Evolutionary conservation across 352 stramenopile species (phyloP).

Genomic region (Pythium folliculosum): DNA sequence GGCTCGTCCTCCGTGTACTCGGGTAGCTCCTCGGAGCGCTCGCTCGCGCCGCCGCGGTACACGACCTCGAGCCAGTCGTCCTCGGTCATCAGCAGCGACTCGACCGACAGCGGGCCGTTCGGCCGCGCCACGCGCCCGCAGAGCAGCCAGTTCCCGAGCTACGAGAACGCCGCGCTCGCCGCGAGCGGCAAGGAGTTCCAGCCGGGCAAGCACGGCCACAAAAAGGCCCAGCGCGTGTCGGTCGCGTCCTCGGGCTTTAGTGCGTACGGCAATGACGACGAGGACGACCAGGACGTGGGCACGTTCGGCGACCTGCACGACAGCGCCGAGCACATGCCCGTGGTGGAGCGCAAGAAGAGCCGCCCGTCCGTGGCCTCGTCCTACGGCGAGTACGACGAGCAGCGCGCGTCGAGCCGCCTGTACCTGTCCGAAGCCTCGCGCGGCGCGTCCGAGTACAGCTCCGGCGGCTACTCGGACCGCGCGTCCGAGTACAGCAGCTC

Average conservation of each 20-base stretch:
- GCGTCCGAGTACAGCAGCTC: slow-evolving; percentile 13
- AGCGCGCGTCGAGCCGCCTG: slow-evolving; percentile 15
- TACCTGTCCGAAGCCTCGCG: slow-evolving; percentile 17
- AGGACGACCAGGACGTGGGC: neutral
- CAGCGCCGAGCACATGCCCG: neutral
- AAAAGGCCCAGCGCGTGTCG: slow-evolving; percentile 7
- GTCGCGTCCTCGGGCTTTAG: slow-evolving; percentile 15
- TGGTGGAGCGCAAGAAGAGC: no score
- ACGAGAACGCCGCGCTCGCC: slow-evolving; percentile 19
- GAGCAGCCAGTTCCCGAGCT: slow-evolving; percentile 20
- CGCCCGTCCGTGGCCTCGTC: slow-evolving; percentile 3
- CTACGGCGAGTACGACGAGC: slow-evolving; percentile 8
- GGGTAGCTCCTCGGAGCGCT: neutral
- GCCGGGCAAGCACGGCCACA: neutral
- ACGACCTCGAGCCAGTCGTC: slow-evolving; percentile 7
- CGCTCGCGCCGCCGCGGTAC: slow-evolving; percentile 21
- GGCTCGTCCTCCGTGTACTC: slow-evolving; percentile 4
- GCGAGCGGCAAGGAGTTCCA: slow-evolving; percentile 25
- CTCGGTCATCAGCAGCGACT: neutral
- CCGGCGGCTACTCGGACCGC: slow-evolving; percentile 13
- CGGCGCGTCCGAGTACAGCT: slow-evolving; percentile 11
- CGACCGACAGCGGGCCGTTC: slow-evolving; percentile 16
- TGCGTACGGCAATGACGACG: slow-evolving; percentile 5
- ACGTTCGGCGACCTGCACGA: slow-evolving; percentile 15
- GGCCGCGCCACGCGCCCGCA: neutral